Evolutionary conservation across 2,329 filamentous ascomycete genomes (phyloP).

Genomic region (Helotiales sp.): DNA sequence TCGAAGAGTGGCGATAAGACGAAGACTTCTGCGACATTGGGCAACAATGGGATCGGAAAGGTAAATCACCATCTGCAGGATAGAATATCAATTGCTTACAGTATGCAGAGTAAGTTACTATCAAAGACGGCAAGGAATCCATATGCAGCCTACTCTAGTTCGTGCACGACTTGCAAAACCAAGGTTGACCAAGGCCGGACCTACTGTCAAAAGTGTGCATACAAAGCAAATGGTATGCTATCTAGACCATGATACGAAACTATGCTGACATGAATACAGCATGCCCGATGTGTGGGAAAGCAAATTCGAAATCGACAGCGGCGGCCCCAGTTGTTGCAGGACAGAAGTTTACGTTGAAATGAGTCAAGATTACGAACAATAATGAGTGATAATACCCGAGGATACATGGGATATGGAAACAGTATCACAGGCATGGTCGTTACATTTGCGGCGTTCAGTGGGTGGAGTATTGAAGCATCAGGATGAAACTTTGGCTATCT

Average conservation of each 20-base stretch:
- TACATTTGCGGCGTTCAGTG: neutral
- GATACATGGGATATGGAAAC: too few relatives aligned
- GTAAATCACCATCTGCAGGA: slow-evolving; percentile 36
- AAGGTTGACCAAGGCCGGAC: slow-evolving; percentile 62
- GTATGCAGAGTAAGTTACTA: slow-evolving; percentile 58
- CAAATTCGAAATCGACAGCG: slow-evolving; percentile 49
- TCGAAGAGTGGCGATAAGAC: slow-evolving; percentile 42
- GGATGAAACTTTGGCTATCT: neutral
- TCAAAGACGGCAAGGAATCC: slow-evolving; percentile 66
- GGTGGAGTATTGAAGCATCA: neutral
- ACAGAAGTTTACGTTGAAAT: slow-evolving; percentile 64
- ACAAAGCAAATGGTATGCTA: slow-evolving; percentile 56
- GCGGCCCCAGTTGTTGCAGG: slow-evolving; percentile 56
- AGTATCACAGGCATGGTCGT: too few relatives aligned
- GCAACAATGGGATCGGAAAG: slow-evolving; percentile 60
- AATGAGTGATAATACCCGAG: neutral
- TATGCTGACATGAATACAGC: slow-evolving; percentile 39
- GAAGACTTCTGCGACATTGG: slow-evolving; percentile 53
- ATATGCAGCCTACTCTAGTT: slow-evolving; percentile 62
- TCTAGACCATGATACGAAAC: neutral
- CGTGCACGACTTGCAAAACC: slow-evolving; percentile 61
- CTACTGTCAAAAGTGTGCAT: slow-evolving; percentile 63
- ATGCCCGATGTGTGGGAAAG: slow-evolving; percentile 65
- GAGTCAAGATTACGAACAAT: slow-evolving; percentile 1
- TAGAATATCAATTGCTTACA: neutral